Evolutionary conservation across 768 basidiomycete genomes (phyloP).

Genomic region (Termitomyces sp.): DNA sequence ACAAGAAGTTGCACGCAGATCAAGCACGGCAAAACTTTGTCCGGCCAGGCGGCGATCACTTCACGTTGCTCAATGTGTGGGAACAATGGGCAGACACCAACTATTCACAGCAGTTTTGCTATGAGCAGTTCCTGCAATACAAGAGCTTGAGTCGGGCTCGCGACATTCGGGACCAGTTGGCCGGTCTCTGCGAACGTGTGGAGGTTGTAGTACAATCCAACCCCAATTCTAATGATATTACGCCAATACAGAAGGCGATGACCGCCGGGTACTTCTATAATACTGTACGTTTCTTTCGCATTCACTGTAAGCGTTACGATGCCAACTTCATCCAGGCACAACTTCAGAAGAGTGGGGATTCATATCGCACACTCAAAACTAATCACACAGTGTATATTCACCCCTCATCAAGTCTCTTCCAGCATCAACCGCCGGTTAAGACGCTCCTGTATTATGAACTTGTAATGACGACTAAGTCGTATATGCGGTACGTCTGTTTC

Average conservation of each 20-base stretch:
- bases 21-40: conserved; percentile 98
- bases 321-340: conserved; percentile 51
- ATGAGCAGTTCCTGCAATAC: conserved; percentile 93
- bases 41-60: conserved; percentile 94
- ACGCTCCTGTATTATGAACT: conserved; percentile 94
- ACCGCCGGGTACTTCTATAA: conserved; percentile 97
- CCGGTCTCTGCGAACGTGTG: conserved; percentile 93
- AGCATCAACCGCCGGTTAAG: conserved; percentile 89
- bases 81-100: conserved; percentile 99
- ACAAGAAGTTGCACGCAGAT: conserved; percentile 96
- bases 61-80: conserved; percentile 96
- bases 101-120: conserved; percentile 95
- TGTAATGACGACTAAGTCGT: conserved; percentile 96
- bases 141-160: conserved; percentile 92
- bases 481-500: conserved; percentile 59
- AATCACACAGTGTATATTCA: conserved; percentile 96
- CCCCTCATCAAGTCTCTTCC: conserved; percentile 92
- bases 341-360: conserved; percentile 93
- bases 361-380: conserved; percentile 94
- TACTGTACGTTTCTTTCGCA: conserved; percentile 48
- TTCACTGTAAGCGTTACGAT: neutral
- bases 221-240: conserved; percentile 90
- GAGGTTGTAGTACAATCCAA: conserved; percentile 87
- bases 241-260: conserved; percentile 91
- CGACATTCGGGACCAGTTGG: conserved; percentile 94